These are phyloP conservation scores for Ochromonadaceae sp. DNA, from an alignment of 352 stramenopile genomes.

Conservation along the genomic window DNA sequence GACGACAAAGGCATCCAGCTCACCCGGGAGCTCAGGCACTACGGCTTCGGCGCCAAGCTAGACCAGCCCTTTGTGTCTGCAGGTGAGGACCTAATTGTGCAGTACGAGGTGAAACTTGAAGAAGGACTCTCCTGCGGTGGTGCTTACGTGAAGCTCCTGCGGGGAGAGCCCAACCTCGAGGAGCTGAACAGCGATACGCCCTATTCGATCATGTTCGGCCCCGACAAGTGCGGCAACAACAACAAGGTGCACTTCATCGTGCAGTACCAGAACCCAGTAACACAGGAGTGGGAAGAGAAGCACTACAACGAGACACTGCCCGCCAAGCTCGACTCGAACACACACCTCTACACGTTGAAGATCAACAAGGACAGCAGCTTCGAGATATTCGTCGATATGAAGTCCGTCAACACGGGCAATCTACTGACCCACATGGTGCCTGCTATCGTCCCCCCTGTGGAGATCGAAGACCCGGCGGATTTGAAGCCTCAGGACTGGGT, in stretches of 20 bases:
- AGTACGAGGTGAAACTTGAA: slow-evolving; percentile 84
- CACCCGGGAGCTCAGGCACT: slow-evolving; percentile 6
- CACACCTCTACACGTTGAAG: slow-evolving; percentile 77
- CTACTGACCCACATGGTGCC: slow-evolving; percentile 61
- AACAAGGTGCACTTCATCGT: slow-evolving; percentile 88
- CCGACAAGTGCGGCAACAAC: slow-evolving; percentile 74
- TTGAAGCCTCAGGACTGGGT: slow-evolving; percentile 77
- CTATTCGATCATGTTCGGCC: slow-evolving; percentile 88
- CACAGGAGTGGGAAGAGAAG: slow-evolving; percentile 77
- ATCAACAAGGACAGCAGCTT: slow-evolving; percentile 55
- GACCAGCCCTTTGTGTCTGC: not conserved
- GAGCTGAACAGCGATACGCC: slow-evolving; percentile 57
- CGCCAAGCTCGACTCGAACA: slow-evolving; percentile 54
- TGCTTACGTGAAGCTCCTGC: slow-evolving; percentile 79
- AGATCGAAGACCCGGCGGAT: slow-evolving; percentile 72
- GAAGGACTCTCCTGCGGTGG: slow-evolving; percentile 71
- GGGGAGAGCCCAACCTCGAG: slow-evolving; percentile 28
- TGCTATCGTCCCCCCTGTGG: slow-evolving; percentile 41
- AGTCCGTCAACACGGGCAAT: slow-evolving; percentile 55
- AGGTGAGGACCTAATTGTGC: slow-evolving; percentile 62
- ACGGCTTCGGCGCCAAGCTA: slow-evolving; percentile 2
- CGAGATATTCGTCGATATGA: slow-evolving; percentile 71
- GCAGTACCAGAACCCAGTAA: slow-evolving; percentile 75
- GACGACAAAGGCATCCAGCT: slow-evolving; percentile 2
- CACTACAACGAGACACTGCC: slow-evolving; percentile 57